Conservation (phyloP, 352 stramenopile species). For the Blastocystis sp. region DNA sequence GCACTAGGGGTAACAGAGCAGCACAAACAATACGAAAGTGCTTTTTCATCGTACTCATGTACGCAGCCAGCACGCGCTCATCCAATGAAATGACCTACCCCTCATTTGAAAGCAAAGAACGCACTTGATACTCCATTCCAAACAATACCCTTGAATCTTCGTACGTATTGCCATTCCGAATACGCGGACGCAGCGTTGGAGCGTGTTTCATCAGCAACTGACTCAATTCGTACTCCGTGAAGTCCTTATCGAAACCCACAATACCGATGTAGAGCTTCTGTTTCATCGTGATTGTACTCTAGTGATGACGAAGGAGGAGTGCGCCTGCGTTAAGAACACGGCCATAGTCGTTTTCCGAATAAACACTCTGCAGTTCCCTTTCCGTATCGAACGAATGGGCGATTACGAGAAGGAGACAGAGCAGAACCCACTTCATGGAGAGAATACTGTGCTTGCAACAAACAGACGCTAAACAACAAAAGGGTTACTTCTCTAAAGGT, state of each 20-base stretch:
- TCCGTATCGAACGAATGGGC: conserved; percentile 19
- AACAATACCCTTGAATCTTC: conserved; percentile 37
- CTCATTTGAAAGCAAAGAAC: background rate
- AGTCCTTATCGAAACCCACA: conserved; percentile 47
- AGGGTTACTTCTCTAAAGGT: conserved; percentile 26
- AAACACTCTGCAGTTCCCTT: conserved; percentile 60
- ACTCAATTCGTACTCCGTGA: conserved; percentile 8
- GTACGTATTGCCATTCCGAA: conserved; percentile 59
- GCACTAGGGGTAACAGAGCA: background rate
- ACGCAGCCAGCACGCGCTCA: background rate
- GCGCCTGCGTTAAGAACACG: conserved; percentile 24
- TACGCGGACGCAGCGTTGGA: conserved; percentile 5
- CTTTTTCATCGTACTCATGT: conserved; percentile 19
- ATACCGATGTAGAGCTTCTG: conserved; percentile 40
- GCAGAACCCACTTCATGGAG: background rate
- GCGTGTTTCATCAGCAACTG: conserved; percentile 17
- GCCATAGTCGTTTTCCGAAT: conserved; percentile 59
- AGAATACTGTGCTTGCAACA: conserved; percentile 20
- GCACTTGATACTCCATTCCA: conserved; percentile 48
- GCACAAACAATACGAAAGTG: conserved; percentile 6
- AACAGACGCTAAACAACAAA: conserved; percentile 56
- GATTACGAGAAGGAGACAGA: background rate
- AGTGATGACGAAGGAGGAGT: background rate
- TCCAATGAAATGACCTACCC: conserved; percentile 8
- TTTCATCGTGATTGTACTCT: conserved; percentile 22